Percentiles rank a stretch among this genome's conserved stretches.
phyloP scores from a whole-genome alignment of 176 grass and related monocot species.

The Ampelocalamus luodianensis region DNA sequence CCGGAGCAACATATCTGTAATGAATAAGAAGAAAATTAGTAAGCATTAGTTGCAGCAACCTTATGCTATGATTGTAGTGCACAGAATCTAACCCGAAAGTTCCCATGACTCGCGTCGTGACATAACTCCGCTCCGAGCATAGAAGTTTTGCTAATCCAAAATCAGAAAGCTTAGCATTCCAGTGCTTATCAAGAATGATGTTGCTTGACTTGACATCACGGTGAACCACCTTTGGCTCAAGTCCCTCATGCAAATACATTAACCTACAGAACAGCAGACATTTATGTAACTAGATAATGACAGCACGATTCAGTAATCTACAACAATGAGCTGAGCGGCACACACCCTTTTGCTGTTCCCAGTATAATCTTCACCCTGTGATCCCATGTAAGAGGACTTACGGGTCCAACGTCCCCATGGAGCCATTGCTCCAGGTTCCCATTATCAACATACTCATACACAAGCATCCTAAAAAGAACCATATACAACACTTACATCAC shows the following conservation, averaged over 20 bases:
- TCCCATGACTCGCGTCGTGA: constrained; percentile 97
- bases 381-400: constrained; percentile 89
- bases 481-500: constrained; percentile 28
- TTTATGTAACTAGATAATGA: constrained; percentile 18
- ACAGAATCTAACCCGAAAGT: constrained; percentile 81
- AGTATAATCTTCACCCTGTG: constrained; percentile 85
- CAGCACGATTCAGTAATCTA: not conserved
- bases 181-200: constrained; percentile 84
- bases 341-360: constrained; percentile 90
- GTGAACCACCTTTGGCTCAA: constrained; percentile 97
- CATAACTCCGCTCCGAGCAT: constrained; percentile 76
- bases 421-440: constrained; percentile 98
- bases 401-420: constrained; percentile 77
- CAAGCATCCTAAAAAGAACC: constrained; percentile 73
- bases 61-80: not conserved
- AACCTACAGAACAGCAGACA: constrained; percentile 50
- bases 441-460: constrained; percentile 91
- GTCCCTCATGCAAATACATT: constrained; percentile 94
- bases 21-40: constrained; percentile 27
- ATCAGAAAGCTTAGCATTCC: constrained; percentile 96
- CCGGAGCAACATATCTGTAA: constrained; percentile 89
- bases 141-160: constrained; percentile 92
- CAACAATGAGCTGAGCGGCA: not conserved
- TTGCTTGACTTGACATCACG: constrained; percentile 98
- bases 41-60: not conserved